Evolutionary conservation across 2,329 filamentous ascomycete genomes (phyloP).

Genomic region (Ilyonectria destructans): DNA sequence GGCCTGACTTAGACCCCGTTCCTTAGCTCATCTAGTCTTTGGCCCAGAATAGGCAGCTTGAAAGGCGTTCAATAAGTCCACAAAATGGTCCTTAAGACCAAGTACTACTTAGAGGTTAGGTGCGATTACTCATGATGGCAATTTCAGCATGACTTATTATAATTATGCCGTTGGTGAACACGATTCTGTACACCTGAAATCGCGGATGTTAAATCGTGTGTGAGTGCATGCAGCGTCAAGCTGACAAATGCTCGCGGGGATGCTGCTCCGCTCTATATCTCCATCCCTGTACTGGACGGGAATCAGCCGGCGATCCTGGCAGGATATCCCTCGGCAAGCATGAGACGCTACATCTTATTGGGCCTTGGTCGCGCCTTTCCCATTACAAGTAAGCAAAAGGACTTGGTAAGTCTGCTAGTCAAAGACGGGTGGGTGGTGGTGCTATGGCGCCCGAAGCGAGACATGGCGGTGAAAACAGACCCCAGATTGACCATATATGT

Average conservation of each 20-base stretch:
- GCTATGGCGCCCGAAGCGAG: not conserved
- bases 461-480: no score
- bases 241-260: slow-evolving; percentile 7
- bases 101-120: no score
- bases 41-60: no score
- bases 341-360: not conserved
- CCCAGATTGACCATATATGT: no score
- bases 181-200: not conserved
- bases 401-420: not conserved
- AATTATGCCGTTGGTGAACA: no score
- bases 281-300: not conserved
- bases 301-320: not conserved
- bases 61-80: no score
- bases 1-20: no score
- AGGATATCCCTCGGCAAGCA: not conserved
- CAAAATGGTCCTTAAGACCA: no score
- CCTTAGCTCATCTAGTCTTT: no score
- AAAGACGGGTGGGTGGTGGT: not conserved
- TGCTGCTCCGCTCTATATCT: not conserved
- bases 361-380: not conserved
- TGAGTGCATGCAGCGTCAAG: not conserved
- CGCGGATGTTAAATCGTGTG: not conserved
- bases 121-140: no score
- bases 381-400: not conserved
- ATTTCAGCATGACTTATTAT: no score